Percentiles rank a stretch among this genome's conserved stretches.
Conservation (phyloP, 2,329 filamentous ascomycete genomes). For the Sclerotinia nivalis region DNA sequence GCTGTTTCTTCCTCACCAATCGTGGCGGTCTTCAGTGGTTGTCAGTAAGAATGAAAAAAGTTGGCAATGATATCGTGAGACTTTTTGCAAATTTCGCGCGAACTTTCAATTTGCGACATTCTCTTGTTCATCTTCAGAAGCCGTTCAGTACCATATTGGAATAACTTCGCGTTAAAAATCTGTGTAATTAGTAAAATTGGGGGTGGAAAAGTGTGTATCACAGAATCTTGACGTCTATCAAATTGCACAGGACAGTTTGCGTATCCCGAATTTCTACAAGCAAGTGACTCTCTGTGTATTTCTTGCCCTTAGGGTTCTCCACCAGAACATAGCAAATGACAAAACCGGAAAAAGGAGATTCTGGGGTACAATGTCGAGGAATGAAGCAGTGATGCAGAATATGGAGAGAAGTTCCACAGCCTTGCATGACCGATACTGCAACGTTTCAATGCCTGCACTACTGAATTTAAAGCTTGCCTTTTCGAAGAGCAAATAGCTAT, state of each 20-base stretch:
- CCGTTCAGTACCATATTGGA: neutral
- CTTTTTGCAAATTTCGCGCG: neutral
- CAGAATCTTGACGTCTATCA: neutral
- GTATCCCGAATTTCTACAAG: neutral
- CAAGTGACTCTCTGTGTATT: neutral
- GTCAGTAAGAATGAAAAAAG: neutral
- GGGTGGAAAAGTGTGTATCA: neutral
- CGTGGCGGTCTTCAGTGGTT: neutral
- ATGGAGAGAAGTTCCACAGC: neutral
- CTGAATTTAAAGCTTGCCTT: neutral
- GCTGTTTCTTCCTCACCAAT: neutral
- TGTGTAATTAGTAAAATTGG: neutral
- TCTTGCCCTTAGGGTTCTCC: neutral
- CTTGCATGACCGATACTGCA: conserved; percentile 1
- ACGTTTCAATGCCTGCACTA: neutral
- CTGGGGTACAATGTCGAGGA: neutral
- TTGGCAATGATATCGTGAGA: neutral
- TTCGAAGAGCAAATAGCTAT: neutral
- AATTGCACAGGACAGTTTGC: neutral
- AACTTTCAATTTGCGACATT: neutral
- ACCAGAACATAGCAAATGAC: neutral
- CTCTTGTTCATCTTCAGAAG: neutral
- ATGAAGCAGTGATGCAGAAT: neutral
- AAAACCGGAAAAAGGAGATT: neutral
- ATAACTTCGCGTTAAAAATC: neutral